Evolutionary conservation across 2,329 filamentous ascomycete species (phyloP), one percentile per base, ranked within the genome.

Genomic region (Berkeleyomyces basicola): DNA sequence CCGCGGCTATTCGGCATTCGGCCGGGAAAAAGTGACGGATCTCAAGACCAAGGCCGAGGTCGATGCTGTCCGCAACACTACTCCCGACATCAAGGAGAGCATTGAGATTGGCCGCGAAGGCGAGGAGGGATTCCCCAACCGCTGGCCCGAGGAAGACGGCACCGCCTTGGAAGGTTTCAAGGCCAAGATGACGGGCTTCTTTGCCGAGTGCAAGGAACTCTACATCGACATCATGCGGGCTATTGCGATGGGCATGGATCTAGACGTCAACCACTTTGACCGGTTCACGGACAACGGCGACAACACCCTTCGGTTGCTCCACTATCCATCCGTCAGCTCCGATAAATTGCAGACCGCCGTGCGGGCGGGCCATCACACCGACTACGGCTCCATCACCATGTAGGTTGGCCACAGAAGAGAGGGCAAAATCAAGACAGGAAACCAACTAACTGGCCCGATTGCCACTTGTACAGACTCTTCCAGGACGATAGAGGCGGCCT

Each of bases 221-320:
- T 87, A 96, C 72, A 76, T 82, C 37, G 77, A 90, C 66, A 81
- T 95, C 23, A 95, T 95, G 89, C 78, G 86, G 3, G 88, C 89
- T 7, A 88, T 95, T 66, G 89, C 88, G 0, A 74, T 92, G n/a
- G 90, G 87, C 0, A 83, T 95, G 82, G 85, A 80, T 0, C 75
- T 93, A 14, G 80, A 84, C 0, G 80, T 85, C 68, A 69, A 68
- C 3, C 95, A 86, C 78, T 96, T 96, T 69, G 89, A 96, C 68
- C 68, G 71, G 3, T 95, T 81, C 70, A 85, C 89, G 0, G 81
- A 86, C 67, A 81, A 75, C 1, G 84, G 83, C 1, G 84, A 88
- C 70, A 88, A 89, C 69, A 88, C 78, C 1, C 75, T 92, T 66
- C 80, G 88, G 4, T 74, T 93, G 65, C 76, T 93, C 67, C 88